Percentiles rank a stretch among this genome's conserved stretches.
These are phyloP conservation scores for Celoporthe dispersa DNA, from an alignment of 2,329 filamentous ascomycete genomes.

Conservation along the genomic window DNA sequence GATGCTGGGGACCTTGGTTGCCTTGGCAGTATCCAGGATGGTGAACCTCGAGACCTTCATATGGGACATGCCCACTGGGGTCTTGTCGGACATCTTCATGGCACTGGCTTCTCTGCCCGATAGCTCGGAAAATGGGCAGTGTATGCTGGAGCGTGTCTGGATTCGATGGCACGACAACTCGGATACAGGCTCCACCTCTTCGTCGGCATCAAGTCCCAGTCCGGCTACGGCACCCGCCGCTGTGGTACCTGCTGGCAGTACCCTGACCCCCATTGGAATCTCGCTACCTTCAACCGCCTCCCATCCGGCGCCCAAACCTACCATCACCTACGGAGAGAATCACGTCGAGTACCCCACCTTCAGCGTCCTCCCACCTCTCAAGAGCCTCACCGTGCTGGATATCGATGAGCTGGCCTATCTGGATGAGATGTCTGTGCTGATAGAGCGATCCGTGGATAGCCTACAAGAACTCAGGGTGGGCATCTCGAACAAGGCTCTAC, in stretches of 20 bases:
- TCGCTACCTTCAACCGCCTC: constrained; percentile 38
- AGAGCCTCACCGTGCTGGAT: constrained; percentile 76
- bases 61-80: constrained; percentile 89
- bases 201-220: constrained; percentile 37
- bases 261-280: constrained; percentile 48
- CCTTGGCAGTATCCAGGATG: constrained; percentile 81
- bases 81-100: constrained; percentile 80
- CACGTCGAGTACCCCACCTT: constrained; percentile 80
- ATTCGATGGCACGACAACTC: constrained; percentile 83
- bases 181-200: constrained; percentile 44
- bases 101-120: constrained; percentile 73
- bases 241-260: constrained; percentile 41
- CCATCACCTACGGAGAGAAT: constrained; percentile 55
- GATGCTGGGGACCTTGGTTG: constrained; percentile 84
- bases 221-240: constrained; percentile 31
- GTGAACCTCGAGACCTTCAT: constrained; percentile 79
- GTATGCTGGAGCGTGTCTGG: constrained; percentile 75
- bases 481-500: constrained; percentile 58
- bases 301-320: constrained; percentile 41
- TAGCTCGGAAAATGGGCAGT: constrained; percentile 59
- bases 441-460: constrained; percentile 69
- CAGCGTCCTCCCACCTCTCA: constrained; percentile 75
- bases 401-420: constrained; percentile 83
- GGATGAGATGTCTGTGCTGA: constrained; percentile 79
- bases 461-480: constrained; percentile 76